A percentile compares a stretch with the other conserved stretches of the same genome.
phyloP scores from a whole-genome alignment of 805 yeast genomes.

The Hanseniaspora mollemarum region DNA sequence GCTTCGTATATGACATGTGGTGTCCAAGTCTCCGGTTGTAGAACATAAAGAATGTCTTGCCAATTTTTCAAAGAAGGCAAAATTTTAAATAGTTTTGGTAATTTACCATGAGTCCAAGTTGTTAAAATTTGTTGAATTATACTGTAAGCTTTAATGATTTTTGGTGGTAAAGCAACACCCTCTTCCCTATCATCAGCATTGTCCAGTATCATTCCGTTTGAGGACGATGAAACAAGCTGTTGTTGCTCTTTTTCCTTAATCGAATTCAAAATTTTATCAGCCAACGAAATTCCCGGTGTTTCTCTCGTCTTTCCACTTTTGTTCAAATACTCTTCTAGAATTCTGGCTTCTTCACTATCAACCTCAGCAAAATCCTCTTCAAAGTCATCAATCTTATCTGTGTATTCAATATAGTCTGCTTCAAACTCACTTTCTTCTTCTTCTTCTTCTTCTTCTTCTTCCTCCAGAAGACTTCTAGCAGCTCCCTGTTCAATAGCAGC shows the following conservation, averaged over 20 bases:
- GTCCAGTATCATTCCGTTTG: slow-evolving; percentile 17
- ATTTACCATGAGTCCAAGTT: slow-evolving; percentile 87
- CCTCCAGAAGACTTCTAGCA: slow-evolving; percentile 19
- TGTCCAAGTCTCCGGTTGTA: slow-evolving; percentile 89
- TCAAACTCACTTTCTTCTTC: slow-evolving; percentile 33
- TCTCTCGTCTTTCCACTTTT: slow-evolving; percentile 31
- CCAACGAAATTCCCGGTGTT: slow-evolving; percentile 49
- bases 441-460: slow-evolving; percentile 9
- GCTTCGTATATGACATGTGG: slow-evolving; percentile 93
- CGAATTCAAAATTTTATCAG: slow-evolving; percentile 88
- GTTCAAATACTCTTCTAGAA: slow-evolving; percentile 68
- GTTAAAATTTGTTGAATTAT: slow-evolving; percentile 79
- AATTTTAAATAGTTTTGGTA: slow-evolving; percentile 93
- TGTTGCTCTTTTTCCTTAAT: slow-evolving; percentile 59
- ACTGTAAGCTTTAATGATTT: slow-evolving; percentile 87
- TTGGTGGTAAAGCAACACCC: slow-evolving; percentile 83
- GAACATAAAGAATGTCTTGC: slow-evolving; percentile 89
- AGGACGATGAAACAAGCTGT: neutral
- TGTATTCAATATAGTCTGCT: slow-evolving; percentile 34
- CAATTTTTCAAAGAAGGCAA: slow-evolving; percentile 86
- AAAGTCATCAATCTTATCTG: slow-evolving; percentile 43
- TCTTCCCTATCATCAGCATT: slow-evolving; percentile 37
- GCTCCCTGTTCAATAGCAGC: slow-evolving; percentile 22
- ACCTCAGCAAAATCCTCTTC: slow-evolving; percentile 45
- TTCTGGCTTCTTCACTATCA: slow-evolving; percentile 69